These are phyloP conservation scores for Pseudogymnoascus sp. DNA, from an alignment of 2,329 filamentous ascomycete genomes.

Conservation along the genomic window DNA sequence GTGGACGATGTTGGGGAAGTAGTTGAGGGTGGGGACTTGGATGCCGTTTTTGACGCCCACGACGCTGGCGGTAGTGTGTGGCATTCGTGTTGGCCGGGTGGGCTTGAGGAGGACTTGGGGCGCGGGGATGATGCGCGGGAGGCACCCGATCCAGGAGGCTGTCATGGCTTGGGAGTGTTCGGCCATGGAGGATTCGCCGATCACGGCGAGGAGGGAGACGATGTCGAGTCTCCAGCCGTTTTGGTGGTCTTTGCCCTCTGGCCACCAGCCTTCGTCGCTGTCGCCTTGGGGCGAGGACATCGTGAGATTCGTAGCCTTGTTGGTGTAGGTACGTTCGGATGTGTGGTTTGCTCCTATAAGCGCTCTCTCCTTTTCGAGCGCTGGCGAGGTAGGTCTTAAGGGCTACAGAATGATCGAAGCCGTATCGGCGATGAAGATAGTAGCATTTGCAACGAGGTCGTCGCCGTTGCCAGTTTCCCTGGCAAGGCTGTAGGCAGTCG, in stretches of 20 bases:
- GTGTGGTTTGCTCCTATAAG: neutral
- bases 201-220: slow-evolving; percentile 56
- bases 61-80: slow-evolving; percentile 48
- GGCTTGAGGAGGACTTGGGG: slow-evolving; percentile 57
- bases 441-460: neutral
- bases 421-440: neutral
- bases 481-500: neutral
- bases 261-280: slow-evolving; percentile 35
- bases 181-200: slow-evolving; percentile 54
- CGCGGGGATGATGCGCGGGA: slow-evolving; percentile 56
- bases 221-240: slow-evolving; percentile 53
- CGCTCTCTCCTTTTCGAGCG: neutral
- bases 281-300: neutral
- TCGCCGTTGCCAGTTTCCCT: neutral
- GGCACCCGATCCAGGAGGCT: slow-evolving; percentile 49
- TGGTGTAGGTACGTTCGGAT: neutral
- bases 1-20: slow-evolving; percentile 57
- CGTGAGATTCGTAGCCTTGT: neutral
- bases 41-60: slow-evolving; percentile 54
- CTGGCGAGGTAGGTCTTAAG: neutral
- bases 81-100: slow-evolving; percentile 48
- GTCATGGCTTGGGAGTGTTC: slow-evolving; percentile 54
- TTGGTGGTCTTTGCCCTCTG: slow-evolving; percentile 34
- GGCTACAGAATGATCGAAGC: neutral
- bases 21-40: slow-evolving; percentile 49